Percentiles rank a stretch among this genome's conserved stretches.
These are phyloP conservation scores for Colletotrichum euphorbiae DNA, from an alignment of 2,329 filamentous ascomycete species.

Conservation along the genomic window DNA sequence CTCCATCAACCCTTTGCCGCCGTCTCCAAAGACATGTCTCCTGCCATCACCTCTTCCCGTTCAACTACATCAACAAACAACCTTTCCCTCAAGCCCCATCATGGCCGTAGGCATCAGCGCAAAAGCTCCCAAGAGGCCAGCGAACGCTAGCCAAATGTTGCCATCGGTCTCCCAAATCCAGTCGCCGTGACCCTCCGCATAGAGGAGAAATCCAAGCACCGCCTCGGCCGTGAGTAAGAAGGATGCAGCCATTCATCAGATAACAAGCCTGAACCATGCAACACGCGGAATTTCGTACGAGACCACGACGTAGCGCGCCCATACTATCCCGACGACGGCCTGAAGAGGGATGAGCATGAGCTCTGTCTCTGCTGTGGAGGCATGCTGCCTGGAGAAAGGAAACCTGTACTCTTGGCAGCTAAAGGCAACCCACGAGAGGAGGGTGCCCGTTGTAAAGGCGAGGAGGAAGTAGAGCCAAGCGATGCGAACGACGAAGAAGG, in stretches of 20 bases:
- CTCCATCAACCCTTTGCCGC: not conserved
- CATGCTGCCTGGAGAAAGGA: conserved; percentile 7
- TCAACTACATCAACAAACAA: not conserved
- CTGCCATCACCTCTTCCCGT: not conserved
- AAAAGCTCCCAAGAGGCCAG: conserved; percentile 1
- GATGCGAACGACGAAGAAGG: conserved; percentile 49
- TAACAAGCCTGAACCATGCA: conserved; percentile 32
- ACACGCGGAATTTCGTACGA: conserved; percentile 34
- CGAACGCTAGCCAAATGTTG: not conserved
- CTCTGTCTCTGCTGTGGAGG: not conserved
- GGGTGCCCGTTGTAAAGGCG: conserved; percentile 42
- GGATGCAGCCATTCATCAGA: conserved; percentile 24
- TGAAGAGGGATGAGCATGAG: conserved; percentile 13
- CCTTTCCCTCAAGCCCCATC: conserved; percentile 18
- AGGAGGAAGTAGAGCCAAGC: conserved; percentile 48
- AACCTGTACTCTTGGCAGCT: conserved; percentile 1
- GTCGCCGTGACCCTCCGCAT: conserved; percentile 1
- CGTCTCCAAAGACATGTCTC: not conserved
- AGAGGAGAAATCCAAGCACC: conserved; percentile 8
- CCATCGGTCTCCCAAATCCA: conserved; percentile 19
- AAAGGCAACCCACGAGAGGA: conserved; percentile 34
- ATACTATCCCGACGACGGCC: not conserved
- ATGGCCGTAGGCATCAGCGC: conserved; percentile 25
- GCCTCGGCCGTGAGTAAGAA: conserved; percentile 8
- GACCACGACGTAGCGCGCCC: conserved; percentile 24